Conservation (phyloP, 805 yeast species). For the Candida corydali region DNA sequence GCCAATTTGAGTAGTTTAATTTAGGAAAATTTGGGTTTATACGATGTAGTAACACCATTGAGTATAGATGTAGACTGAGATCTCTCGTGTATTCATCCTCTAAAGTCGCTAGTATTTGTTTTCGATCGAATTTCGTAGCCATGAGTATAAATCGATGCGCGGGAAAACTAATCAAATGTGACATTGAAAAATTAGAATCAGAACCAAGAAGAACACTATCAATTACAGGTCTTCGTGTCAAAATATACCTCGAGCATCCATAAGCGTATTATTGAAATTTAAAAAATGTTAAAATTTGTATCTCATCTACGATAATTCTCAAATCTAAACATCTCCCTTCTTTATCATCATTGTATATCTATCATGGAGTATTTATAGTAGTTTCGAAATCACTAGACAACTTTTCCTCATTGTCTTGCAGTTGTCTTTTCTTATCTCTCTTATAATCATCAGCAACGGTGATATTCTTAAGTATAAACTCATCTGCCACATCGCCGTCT, state of each 20-base stretch:
- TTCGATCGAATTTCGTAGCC: constrained; percentile 14
- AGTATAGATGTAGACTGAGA: constrained; percentile 61
- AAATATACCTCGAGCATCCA: no score
- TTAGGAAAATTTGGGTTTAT: constrained; percentile 34
- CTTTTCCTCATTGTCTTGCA: constrained; percentile 4
- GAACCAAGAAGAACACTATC: no score
- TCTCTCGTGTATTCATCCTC: constrained; percentile 53
- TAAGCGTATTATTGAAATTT: no score
- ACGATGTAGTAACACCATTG: constrained; percentile 43
- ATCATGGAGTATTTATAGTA: background rate
- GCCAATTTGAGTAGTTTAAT: constrained; percentile 58
- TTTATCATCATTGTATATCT: no score
- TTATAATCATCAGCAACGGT: constrained; percentile 14
- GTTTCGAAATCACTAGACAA: constrained; percentile 2
- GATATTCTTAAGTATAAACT: constrained; percentile 48
- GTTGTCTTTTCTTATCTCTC: background rate
- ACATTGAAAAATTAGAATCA: background rate
- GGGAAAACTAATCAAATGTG: background rate
- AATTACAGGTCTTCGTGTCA: no score
- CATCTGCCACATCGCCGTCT: constrained; percentile 64
- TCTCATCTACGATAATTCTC: background rate
- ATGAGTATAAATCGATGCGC: constrained; percentile 1
- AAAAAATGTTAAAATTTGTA: no score
- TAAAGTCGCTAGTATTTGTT: constrained; percentile 24
- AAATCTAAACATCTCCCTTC: no score